A percentile compares a stretch with the other conserved stretches of the same genome.
Evolutionary conservation across 257 asterid species (phyloP).

Genomic region (Capsicum baccatum): DNA sequence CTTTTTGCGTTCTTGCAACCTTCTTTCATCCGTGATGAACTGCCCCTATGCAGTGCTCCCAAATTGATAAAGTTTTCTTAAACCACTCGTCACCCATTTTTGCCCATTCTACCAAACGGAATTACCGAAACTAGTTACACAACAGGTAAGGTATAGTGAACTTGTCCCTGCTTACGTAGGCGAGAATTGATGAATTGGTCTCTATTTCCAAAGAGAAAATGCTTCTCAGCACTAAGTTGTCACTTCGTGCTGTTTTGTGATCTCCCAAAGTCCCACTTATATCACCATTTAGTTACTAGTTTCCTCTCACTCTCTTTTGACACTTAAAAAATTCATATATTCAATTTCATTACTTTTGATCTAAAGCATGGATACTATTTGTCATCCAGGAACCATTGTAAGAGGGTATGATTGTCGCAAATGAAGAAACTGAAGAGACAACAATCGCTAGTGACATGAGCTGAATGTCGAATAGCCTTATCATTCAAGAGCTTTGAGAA

Average conservation of each 20-base stretch:
- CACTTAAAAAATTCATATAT: too few species aligned
- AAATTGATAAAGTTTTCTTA: background rate
- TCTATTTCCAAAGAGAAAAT: background rate
- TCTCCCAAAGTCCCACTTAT: background rate
- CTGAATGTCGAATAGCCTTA: background rate
- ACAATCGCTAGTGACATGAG: background rate
- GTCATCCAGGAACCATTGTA: conserved; percentile 39
- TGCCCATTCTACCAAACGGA: background rate
- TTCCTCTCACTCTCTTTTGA: background rate
- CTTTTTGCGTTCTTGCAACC: background rate
- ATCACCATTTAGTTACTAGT: background rate
- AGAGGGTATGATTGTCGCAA: conserved; percentile 27
- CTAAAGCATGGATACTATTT: background rate
- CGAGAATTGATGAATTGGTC: background rate
- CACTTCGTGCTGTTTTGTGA: background rate
- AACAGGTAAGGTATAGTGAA: background rate
- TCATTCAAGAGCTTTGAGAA: background rate
- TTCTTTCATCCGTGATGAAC: background rate
- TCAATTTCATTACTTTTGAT: background rate
- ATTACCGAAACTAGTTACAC: background rate
- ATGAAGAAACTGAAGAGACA: conserved; percentile 28
- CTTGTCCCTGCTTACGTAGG: background rate
- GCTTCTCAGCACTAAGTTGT: background rate
- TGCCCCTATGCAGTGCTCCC: background rate
- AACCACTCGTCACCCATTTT: background rate